These are phyloP conservation scores for Aeschynomene evenia DNA, from an alignment of 306 rosid species.

Conservation along the genomic window DNA sequence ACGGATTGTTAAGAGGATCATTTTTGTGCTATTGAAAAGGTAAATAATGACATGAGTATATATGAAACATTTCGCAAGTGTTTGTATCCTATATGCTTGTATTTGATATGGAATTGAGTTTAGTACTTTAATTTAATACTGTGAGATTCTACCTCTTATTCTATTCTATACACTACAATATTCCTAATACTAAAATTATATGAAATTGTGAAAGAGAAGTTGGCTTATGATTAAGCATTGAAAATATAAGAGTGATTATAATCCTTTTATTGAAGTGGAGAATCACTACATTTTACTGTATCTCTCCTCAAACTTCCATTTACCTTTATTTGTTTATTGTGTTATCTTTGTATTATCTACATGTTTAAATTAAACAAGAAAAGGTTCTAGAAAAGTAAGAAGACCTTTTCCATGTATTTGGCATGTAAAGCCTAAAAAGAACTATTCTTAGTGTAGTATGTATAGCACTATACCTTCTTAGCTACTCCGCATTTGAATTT, in stretches of 20 bases:
- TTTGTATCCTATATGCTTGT: constrained; percentile 14
- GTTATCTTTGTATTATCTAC: background rate
- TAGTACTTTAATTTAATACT: constrained; percentile 20
- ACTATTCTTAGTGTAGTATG: background rate
- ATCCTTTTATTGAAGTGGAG: background rate
- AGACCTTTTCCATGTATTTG: background rate
- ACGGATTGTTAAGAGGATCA: constrained; percentile 15
- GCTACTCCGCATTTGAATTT: background rate
- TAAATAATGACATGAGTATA: constrained; percentile 26
- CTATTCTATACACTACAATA: background rate
- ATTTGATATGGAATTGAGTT: constrained; percentile 12
- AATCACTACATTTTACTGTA: too few species aligned
- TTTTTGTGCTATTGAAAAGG: constrained; percentile 32
- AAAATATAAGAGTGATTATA: background rate
- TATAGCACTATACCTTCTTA: background rate
- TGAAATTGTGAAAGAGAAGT: background rate
- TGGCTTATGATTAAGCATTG: background rate
- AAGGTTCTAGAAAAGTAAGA: background rate
- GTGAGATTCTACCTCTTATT: constrained; percentile 8
- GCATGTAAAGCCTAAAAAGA: background rate
- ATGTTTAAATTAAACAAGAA: background rate
- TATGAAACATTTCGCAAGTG: constrained; percentile 17
- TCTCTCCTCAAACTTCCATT: background rate
- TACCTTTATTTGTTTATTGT: background rate
- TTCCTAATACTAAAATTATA: background rate